Base-by-base conservation (phyloP, 345 rosid species). In the Hibiscus trionum region DNA sequence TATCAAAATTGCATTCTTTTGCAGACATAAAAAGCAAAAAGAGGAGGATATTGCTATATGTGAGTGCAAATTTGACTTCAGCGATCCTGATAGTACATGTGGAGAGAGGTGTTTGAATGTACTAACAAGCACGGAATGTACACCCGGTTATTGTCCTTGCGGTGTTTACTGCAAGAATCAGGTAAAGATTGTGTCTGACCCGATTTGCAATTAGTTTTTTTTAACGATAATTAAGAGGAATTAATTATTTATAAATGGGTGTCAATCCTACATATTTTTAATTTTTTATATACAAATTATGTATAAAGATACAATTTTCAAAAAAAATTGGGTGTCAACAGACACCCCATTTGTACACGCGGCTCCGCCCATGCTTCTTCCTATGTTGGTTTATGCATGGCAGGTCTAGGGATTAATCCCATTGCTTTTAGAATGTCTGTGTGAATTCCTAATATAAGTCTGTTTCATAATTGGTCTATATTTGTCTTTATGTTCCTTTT, bases 21-120 rank as follows among this genome's bases (percentile, higher is more conserved):
- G 24, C 72, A 95, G 98, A 80, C 97, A 92, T 76, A 90, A 80
- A 88, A 92, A 86, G 80, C 97, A 92, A 82, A 89, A 87, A 82
- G 97, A 95, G 71, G 98, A 95, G 82, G 99, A 95, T 74, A 88
- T 90, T 72, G 91, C 97, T 33, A 81, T 89, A 46, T 95, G 98
- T 3, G 94, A 81, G 49, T 90, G 98, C 84, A 90, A 80, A 81
- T 85, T 84, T 75, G 85, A 88, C 85, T 81, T 78, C 16, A 82
- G 82, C 75, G 88, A 86, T 70, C 91, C 85, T 71, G 93, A 87
- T 56, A 90, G 89, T 81, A 84, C 97, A 0, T 95, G 98, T 73
- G 97, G 93, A 2, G 98, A 95, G 74, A 81, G 90, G 71, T 95
- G 99, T 77, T 77, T 86, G 83, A 95, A 95, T 83, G 86, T 88